These are phyloP conservation scores for Coccomyxa sp. DNA, from an alignment of 139 green algal genomes.

Conservation along the genomic window DNA sequence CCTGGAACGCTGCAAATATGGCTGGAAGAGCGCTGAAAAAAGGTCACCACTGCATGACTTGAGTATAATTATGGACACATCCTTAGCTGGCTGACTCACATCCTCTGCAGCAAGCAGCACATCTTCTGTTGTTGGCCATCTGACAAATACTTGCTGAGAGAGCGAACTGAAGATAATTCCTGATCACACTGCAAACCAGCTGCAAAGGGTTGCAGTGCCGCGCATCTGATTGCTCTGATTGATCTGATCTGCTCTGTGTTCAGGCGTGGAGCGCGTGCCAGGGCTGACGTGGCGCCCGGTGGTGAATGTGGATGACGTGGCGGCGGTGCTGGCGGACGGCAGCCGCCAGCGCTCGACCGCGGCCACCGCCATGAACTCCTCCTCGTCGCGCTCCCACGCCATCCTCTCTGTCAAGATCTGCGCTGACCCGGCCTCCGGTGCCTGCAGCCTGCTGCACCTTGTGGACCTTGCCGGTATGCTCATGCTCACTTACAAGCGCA, in stretches of 20 bases:
- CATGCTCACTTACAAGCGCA: neutral
- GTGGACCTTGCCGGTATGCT: conserved; percentile 16
- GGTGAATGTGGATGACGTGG: conserved; percentile 37
- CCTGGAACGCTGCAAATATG: no score
- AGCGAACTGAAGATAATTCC: no score
- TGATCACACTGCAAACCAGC: no score
- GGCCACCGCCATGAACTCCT: conserved; percentile 67
- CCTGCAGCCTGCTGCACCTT: conserved; percentile 14
- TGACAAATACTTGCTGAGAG: no score
- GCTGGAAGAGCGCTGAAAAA: no score
- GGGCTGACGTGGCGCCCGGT: conserved; percentile 32
- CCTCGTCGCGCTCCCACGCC: conserved; percentile 58
- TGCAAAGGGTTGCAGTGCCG: no score
- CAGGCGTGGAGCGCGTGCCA: conserved; percentile 19
- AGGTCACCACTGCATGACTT: no score
- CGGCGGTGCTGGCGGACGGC: conserved; percentile 32
- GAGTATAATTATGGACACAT: no score
- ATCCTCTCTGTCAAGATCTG: conserved; percentile 57
- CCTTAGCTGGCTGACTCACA: no score
- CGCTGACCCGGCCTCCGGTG: conserved; percentile 12
- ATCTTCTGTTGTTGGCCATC: no score
- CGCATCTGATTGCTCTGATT: no score
- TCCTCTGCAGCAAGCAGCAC: no score
- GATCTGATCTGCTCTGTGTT: neutral
- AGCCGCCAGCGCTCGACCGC: conserved; percentile 17